Percentiles rank a stretch among this genome's conserved stretches.
Evolutionary conservation across 306 rosid species (phyloP).

Genomic region (Glycyrrhiza uralensis): DNA sequence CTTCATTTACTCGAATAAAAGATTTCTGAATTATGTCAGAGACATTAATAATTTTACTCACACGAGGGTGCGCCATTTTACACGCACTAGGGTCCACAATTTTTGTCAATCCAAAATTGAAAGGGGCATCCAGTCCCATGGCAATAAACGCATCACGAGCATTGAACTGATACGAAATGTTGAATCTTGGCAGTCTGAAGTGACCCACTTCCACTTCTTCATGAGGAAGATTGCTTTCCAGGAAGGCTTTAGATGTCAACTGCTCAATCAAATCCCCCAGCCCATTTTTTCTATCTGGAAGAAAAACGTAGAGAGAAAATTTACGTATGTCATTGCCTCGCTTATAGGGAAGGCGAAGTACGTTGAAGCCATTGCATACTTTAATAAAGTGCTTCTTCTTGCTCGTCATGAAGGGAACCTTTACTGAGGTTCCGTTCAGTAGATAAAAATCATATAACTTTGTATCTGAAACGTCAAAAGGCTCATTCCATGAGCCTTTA

Average conservation of each 20-base stretch:
- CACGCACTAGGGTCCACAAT: conserved; percentile 79
- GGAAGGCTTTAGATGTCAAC: conserved; percentile 48
- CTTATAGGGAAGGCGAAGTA: conserved; percentile 61
- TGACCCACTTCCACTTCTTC: conserved; percentile 46
- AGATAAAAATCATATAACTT: conserved; percentile 58
- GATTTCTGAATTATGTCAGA: conserved; percentile 59
- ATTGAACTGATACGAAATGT: conserved; percentile 64
- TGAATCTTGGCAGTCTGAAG: conserved; percentile 69
- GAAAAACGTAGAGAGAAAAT: conserved; percentile 65
- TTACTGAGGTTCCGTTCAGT: conserved; percentile 49
- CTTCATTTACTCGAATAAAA: conserved; percentile 75
- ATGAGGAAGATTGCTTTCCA: conserved; percentile 53
- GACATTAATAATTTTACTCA: conserved; percentile 37
- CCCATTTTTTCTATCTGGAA: conserved; percentile 68
- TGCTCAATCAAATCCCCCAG: conserved; percentile 57
- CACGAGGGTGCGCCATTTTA: too few species aligned
- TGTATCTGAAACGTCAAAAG: conserved; percentile 56
- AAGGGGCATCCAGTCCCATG: conserved; percentile 60
- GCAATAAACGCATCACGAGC: conserved; percentile 44
- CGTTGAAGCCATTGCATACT: conserved; percentile 61
- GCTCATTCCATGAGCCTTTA: conserved; percentile 67
- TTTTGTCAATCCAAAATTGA: conserved; percentile 53
- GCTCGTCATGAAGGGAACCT: conserved; percentile 75
- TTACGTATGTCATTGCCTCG: conserved; percentile 61
- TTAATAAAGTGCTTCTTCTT: conserved; percentile 42